Base-by-base conservation (phyloP, 257 asterid genomes). In the Rehmannia glutinosa region DNA sequence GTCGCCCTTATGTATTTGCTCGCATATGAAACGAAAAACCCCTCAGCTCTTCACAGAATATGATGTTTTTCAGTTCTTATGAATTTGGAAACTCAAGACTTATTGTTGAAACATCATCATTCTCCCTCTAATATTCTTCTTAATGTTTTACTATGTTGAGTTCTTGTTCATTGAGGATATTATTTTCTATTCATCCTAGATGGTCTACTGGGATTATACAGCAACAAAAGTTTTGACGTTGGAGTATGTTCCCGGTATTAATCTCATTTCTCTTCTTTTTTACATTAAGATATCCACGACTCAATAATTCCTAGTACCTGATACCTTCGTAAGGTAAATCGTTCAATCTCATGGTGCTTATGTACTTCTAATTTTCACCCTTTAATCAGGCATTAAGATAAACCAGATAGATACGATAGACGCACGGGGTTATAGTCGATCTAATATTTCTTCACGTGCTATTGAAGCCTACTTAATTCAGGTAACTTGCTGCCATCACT, bases 381-480 rank as follows among this genome's bases (percentile, higher is more conserved):
- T 71, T 68, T 70, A 36, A 60, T 70, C 82, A 92, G 99, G 99
- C 45, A 64, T 90, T 51, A 93, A 93, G 87, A 90, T 93, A 70
- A 93, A 91, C 79, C 80, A 79, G 66, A 17, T 90, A 74, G 97
- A 93, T 71, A 33, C 5, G 70, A 85, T 93, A 36, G 92, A 85
- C 23, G 77, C 80, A 19, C 86, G 80, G 52, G 96, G 99, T 50
- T 93, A 78, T 62, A 83, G 75, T 77, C 88, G 95, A 73, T 76
- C 96, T 43, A 84, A 69, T 64, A 75, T 93, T 51, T 83, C 99
- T 12, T 90, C 99, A 2, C 99, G 80, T 64, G 96, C 95, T 33
- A 83, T 93, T 70, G 99, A 93, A 77, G 99, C 96, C 74, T 93
- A 93, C 79, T 85, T 93, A 77, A 86, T 93, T 77, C 99, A 93